Evolutionary conservation across 2,329 filamentous ascomycete species (phyloP).

Genomic region (Pseudogymnoascus sp.): DNA sequence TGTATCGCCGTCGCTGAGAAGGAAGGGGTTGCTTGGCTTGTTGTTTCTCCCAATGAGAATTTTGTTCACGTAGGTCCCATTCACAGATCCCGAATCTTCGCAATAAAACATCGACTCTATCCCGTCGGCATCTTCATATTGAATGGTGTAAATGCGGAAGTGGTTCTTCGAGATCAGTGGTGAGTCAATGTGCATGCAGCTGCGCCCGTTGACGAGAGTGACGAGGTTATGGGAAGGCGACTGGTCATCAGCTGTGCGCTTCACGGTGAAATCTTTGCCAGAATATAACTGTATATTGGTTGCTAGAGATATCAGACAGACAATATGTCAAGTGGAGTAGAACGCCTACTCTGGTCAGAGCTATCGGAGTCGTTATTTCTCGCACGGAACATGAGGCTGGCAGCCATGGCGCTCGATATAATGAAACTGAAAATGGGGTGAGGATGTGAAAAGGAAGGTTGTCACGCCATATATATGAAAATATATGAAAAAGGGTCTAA

Average conservation of each 20-base stretch:
- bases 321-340: not conserved
- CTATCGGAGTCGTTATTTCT: not conserved
- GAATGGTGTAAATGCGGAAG: conserved; percentile 48
- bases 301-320: conserved; percentile 1
- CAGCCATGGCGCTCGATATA: not conserved
- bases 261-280: not conserved
- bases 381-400: not conserved
- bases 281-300: not conserved
- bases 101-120: conserved; percentile 42
- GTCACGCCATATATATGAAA: not conserved
- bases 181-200: not conserved
- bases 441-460: not conserved
- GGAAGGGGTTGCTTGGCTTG: conserved; percentile 31
- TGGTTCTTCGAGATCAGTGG: conserved; percentile 43
- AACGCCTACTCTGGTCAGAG: not conserved
- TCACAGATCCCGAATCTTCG: conserved; percentile 46
- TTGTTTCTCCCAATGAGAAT: conserved; percentile 37
- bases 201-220: not conserved
- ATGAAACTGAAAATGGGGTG: not conserved
- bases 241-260: not conserved
- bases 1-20: conserved; percentile 44
- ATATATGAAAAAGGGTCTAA: not conserved
- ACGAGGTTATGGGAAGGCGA: not conserved
- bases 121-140: conserved; percentile 37
- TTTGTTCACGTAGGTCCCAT: conserved; percentile 47